phyloP scores from a whole-genome alignment of 2,329 filamentous ascomycete species.

The Parasarocladium wereldwijsianum region DNA sequence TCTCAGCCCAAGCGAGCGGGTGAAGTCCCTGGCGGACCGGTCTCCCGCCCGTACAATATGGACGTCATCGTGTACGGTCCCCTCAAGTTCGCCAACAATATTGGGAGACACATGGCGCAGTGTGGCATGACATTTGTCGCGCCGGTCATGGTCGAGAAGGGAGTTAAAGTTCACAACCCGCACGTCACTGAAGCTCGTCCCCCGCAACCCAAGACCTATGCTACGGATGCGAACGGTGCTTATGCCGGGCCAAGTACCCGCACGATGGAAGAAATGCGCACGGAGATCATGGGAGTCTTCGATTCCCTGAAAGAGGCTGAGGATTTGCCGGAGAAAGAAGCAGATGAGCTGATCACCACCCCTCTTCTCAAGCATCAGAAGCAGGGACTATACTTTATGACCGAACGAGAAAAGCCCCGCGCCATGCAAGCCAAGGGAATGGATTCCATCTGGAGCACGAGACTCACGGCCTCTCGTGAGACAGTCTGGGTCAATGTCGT shows the following conservation, averaged over 20 bases:
- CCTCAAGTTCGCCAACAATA: constrained; percentile 43
- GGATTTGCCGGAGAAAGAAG: constrained; percentile 59
- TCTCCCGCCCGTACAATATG: constrained; percentile 46
- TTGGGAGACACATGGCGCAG: constrained; percentile 53
- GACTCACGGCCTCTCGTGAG: constrained; percentile 32
- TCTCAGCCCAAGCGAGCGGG: constrained; percentile 44
- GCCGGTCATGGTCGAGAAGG: constrained; percentile 51
- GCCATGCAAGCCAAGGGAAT: constrained; percentile 44
- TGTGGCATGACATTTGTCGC: constrained; percentile 52
- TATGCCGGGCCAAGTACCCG: constrained; percentile 25
- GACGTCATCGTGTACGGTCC: constrained; percentile 72
- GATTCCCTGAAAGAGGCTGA: constrained; percentile 67
- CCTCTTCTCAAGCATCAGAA: constrained; percentile 73
- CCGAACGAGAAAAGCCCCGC: constrained; percentile 54
- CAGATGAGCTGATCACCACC: constrained; percentile 46
- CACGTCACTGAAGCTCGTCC: constrained; percentile 41
- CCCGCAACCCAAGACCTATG: constrained; percentile 19
- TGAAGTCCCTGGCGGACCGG: constrained; percentile 49
- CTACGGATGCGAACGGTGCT: constrained; percentile 14
- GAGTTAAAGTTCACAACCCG: constrained; percentile 63
- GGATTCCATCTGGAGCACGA: constrained; percentile 65
- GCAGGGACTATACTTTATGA: constrained; percentile 81
- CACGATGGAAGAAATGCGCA: constrained; percentile 74
- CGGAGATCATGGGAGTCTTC: constrained; percentile 76
- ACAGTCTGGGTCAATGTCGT: constrained; percentile 70